Evolutionary conservation across 2,329 filamentous ascomycete genomes (phyloP), one percentile per base, ranked within the genome.

Genomic region (Pestalotiopsis sp.): DNA sequence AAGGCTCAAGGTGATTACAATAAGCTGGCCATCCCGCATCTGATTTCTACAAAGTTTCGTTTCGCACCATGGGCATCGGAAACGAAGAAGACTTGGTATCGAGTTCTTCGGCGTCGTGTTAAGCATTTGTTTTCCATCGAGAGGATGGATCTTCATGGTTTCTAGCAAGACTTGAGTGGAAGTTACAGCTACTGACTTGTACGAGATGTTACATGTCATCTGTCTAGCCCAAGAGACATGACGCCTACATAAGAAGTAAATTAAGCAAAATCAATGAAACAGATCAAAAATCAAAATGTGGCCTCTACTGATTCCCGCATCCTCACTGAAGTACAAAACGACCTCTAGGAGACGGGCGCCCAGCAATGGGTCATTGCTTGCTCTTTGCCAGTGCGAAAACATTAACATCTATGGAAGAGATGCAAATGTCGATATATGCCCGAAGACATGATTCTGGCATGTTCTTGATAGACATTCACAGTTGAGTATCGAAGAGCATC

Each of bases 291-390:
- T 23, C 13, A 49, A 69, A 60, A 85, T 87, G 85, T 87, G 80
- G 83, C 85, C 86, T 86, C 85, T 86, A 84, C 85, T 86, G 84
- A 87, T 87, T 87, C 85, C 85, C 85, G 82, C 78, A 80, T 80
- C 83, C 73, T 87, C 85, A 78, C 79, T 70, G 82, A 86, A 74
- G 78, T 80, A 80, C 84, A 86, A 85, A 81, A 87, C 85, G 85
- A 85, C 79, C 77, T 85, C 84, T 87, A 81, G 78, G 85, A 83
- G 76, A 79, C 81, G 82, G 84, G 85, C 84, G 85, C 85, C 84
- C 84, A 87, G 85, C 84, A 86, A 85, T 80, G 84, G 85, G 85
- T 82, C 71, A 70, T 77, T 75, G 11, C 74, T 83, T 76, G 41
- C 77, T 87, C 82, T 86, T 80, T 86, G 85, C 85, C 86, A 87